Percentiles rank a stretch among this genome's conserved stretches.
These are phyloP conservation scores for Cephaloascus albidus DNA, from an alignment of 805 yeast genomes.

Conservation along the genomic window DNA sequence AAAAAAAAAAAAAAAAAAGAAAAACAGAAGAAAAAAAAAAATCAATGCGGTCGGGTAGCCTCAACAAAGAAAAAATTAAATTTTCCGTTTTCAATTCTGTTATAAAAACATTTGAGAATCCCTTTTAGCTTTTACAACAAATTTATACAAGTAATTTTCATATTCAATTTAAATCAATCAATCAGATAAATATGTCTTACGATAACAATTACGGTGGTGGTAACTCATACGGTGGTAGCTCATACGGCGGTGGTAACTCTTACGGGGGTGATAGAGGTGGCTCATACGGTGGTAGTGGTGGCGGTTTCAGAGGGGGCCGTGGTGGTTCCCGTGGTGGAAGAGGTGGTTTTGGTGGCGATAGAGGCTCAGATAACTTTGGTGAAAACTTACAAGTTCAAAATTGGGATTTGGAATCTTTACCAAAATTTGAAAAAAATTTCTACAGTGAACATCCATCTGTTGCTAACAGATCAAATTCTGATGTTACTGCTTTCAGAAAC, in stretches of 20 bases:
- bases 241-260: conserved; percentile 9
- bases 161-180: too few relatives aligned
- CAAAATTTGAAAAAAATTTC: conserved; percentile 91
- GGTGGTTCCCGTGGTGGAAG: conserved; percentile 27
- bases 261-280: conserved; percentile 19
- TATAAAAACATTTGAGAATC: too few relatives aligned
- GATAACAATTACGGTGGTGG: conserved; percentile 26
- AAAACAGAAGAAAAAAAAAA: too few relatives aligned
- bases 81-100: too few relatives aligned
- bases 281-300: conserved; percentile 24
- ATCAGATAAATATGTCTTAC: conserved; percentile 26
- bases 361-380: conserved; percentile 33
- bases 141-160: too few relatives aligned
- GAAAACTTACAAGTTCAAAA: conserved; percentile 59
- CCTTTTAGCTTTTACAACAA: too few relatives aligned
- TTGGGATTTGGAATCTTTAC: conserved; percentile 71
- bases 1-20: too few relatives aligned
- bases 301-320: conserved; percentile 17
- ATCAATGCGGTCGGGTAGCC: too few relatives aligned
- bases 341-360: conserved; percentile 27
- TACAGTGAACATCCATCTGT: conserved; percentile 82
- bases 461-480: conserved; percentile 62
- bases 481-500: conserved; percentile 67
- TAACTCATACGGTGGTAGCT: conserved; percentile 10
- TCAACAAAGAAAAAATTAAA: too few relatives aligned